Conservation (phyloP, 2,329 filamentous ascomycete genomes). For the Microcera coccophila region DNA sequence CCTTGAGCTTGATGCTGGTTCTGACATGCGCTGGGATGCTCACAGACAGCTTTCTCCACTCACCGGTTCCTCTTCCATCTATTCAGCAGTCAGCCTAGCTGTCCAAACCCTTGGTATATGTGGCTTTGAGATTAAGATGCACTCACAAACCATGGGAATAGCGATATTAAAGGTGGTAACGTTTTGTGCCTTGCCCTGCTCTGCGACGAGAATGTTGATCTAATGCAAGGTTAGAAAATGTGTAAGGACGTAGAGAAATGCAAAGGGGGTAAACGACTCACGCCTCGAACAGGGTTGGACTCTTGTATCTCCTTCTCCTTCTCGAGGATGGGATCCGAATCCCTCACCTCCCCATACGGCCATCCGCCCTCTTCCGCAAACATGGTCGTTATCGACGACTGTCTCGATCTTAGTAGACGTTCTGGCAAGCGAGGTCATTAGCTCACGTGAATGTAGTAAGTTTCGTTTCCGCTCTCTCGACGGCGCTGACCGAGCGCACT, state of each 20-base stretch:
- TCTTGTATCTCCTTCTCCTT: slow-evolving; percentile 28
- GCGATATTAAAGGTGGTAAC: slow-evolving; percentile 30
- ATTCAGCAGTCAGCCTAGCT: neutral
- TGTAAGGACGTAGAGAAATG: neutral
- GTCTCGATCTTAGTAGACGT: neutral
- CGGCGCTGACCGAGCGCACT: slow-evolving; percentile 31
- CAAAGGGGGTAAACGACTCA: slow-evolving; percentile 7
- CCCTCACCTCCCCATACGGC: slow-evolving; percentile 29
- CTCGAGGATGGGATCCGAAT: slow-evolving; percentile 28
- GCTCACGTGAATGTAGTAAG: slow-evolving; percentile 34
- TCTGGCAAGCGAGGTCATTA: fast-evolving
- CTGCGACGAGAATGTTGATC: slow-evolving; percentile 28
- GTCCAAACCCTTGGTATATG: too few species aligned
- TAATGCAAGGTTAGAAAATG: slow-evolving; percentile 3
- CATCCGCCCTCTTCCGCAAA: slow-evolving; percentile 30
- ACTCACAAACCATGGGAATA: slow-evolving; percentile 29
- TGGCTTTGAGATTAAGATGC: neutral
- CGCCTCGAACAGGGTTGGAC: slow-evolving; percentile 26
- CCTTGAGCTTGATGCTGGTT: slow-evolving; percentile 25
- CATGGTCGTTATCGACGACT: slow-evolving; percentile 28
- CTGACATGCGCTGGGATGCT: slow-evolving; percentile 30
- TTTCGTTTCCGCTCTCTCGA: slow-evolving; percentile 21
- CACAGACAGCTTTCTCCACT: slow-evolving; percentile 33
- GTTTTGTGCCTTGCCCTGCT: slow-evolving; percentile 25
- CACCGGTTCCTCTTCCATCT: slow-evolving; percentile 34